phyloP scores from a whole-genome alignment of 2,329 filamentous ascomycete species.

The Chaetomium globosum region DNA sequence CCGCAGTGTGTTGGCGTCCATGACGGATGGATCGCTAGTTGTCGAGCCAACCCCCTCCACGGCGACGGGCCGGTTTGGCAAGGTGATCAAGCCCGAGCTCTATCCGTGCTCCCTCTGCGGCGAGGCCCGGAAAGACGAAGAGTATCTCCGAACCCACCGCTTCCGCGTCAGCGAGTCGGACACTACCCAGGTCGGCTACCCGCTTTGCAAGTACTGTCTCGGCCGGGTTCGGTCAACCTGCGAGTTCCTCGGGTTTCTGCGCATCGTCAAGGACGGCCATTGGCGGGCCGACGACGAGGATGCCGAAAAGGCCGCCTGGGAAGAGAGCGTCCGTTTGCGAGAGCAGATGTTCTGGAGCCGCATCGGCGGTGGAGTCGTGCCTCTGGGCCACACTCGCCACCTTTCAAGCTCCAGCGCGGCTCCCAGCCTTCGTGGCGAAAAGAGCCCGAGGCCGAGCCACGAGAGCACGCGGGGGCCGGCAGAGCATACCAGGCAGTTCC shows the following conservation, averaged over 20 bases:
- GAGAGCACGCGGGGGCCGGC: constrained; percentile 22
- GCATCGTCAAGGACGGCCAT: constrained; percentile 89
- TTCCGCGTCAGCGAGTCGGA: constrained; percentile 88
- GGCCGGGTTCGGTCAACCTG: constrained; percentile 82
- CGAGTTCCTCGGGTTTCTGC: constrained; percentile 87
- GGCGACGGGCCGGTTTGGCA: constrained; percentile 46
- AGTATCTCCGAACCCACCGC: constrained; percentile 77
- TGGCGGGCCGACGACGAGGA: constrained; percentile 83
- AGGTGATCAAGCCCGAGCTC: constrained; percentile 55
- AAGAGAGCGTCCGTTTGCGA: constrained; percentile 84
- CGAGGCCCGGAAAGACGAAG: constrained; percentile 70
- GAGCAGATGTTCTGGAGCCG: constrained; percentile 98
- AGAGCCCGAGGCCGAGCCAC: constrained; percentile 35
- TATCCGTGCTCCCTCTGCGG: constrained; percentile 86
- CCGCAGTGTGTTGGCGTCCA: constrained; percentile 77
- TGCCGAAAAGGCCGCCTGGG: constrained; percentile 87
- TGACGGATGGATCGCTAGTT: constrained; percentile 81
- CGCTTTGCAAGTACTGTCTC: constrained; percentile 86
- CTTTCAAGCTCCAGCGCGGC: constrained; percentile 31
- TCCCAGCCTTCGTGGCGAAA: constrained; percentile 33
- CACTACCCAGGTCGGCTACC: constrained; percentile 77
- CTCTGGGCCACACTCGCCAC: constrained; percentile 49
- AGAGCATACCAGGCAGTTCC: constrained; percentile 12
- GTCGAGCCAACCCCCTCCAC: constrained; percentile 81
- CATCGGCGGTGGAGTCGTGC: constrained; percentile 87